A percentile compares a stretch with the other conserved stretches of the same genome.
Conservation (phyloP, 768 basidiomycete genomes). For the Auricularia auricula-judae region DNA sequence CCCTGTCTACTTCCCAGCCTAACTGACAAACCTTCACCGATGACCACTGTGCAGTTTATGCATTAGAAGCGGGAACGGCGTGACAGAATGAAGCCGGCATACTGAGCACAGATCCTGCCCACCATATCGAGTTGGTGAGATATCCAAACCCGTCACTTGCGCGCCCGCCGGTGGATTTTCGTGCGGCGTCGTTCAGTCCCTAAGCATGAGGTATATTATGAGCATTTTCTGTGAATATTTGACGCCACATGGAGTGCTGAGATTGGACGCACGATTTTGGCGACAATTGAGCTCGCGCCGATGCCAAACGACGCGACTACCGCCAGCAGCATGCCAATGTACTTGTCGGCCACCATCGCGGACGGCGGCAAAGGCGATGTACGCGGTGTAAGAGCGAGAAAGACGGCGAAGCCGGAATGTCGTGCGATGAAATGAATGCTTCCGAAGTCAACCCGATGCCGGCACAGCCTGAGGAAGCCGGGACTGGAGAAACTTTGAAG, state of each 20-base stretch:
- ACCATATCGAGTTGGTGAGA: slow-evolving; percentile 35
- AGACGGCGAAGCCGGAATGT: too few relatives aligned
- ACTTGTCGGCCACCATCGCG: slow-evolving; percentile 25
- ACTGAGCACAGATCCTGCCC: slow-evolving; percentile 36
- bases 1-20: not conserved
- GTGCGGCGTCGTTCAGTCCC: slow-evolving; percentile 32
- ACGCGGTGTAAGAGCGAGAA: too few relatives aligned
- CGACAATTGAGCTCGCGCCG: slow-evolving; percentile 38
- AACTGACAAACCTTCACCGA: slow-evolving; percentile 28
- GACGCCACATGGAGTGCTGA: not conserved
- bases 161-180: slow-evolving; percentile 8
- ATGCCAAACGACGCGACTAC: slow-evolving; percentile 27
- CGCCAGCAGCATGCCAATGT: slow-evolving; percentile 33
- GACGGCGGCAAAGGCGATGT: too few relatives aligned
- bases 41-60: slow-evolving; percentile 23
- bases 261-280: slow-evolving; percentile 28
- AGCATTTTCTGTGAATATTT: not conserved
- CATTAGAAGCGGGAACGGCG: not conserved
- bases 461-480: too few relatives aligned
- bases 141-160: slow-evolving; percentile 28
- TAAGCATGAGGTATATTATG: slow-evolving; percentile 7
- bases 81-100: slow-evolving; percentile 8
- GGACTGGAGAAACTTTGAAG: too few relatives aligned
- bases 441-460: too few relatives aligned
- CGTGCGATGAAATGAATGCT: too few relatives aligned